Percentiles rank a stretch among this genome's conserved stretches.
These are phyloP conservation scores for Arthrobotrys iridis DNA, from an alignment of 2,329 filamentous ascomycete species.

Conservation along the genomic window DNA sequence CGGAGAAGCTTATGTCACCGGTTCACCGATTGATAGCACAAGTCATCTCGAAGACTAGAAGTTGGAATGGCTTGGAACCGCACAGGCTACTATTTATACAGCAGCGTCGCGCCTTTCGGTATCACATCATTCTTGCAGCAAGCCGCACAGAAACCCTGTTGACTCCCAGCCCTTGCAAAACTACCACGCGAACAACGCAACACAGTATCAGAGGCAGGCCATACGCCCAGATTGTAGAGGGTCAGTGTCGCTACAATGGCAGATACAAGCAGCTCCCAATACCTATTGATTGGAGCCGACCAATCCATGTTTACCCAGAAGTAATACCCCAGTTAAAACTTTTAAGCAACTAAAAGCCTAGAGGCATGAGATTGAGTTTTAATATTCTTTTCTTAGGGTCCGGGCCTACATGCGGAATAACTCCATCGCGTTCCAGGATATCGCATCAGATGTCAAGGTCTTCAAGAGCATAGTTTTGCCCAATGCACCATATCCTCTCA, in stretches of 20 bases:
- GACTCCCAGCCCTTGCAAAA: not conserved
- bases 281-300: slow-evolving; percentile 47
- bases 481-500: slow-evolving; percentile 40
- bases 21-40: not conserved
- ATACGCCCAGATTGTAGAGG: no score
- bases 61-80: not conserved
- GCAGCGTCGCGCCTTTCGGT: not conserved
- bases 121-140: slow-evolving; percentile 1
- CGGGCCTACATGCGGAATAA: slow-evolving; percentile 46
- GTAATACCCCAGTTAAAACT: slow-evolving; percentile 19
- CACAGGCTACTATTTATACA: not conserved
- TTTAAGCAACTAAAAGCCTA: no score
- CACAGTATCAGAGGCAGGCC: not conserved
- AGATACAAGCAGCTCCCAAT: slow-evolving; percentile 19
- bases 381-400: slow-evolving; percentile 17
- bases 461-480: slow-evolving; percentile 39
- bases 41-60: not conserved
- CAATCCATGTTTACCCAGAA: slow-evolving; percentile 51
- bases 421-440: slow-evolving; percentile 44
- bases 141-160: not conserved
- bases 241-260: not conserved
- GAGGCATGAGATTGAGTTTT: no score
- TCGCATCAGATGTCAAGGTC: slow-evolving; percentile 28
- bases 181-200: slow-evolving; percentile 4
- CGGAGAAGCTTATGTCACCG: slow-evolving; percentile 10